These are phyloP conservation scores for Tetrapisispora pingtungensis DNA, from an alignment of 805 yeast genomes.

Conservation along the genomic window DNA sequence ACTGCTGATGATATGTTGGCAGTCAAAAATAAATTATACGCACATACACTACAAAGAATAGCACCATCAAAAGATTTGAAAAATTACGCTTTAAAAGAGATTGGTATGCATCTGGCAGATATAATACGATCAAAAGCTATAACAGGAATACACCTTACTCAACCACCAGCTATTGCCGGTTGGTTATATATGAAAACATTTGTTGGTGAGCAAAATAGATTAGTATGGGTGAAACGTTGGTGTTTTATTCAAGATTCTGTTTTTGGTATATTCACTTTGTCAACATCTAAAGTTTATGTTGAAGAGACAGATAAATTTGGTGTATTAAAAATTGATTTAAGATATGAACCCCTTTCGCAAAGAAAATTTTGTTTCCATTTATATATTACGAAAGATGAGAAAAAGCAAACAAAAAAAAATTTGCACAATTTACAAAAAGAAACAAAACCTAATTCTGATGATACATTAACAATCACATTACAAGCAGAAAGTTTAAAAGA, in stretches of 20 bases:
- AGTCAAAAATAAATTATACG: constrained; percentile 54
- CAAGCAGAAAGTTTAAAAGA: constrained; percentile 73
- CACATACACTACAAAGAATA: constrained; percentile 38
- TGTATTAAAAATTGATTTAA: constrained; percentile 54
- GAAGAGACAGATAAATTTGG: constrained; percentile 87
- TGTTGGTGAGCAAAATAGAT: constrained; percentile 40
- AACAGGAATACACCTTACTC: background rate
- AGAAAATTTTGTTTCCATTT: constrained; percentile 74
- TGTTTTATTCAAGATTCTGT: constrained; percentile 63
- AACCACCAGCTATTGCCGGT: constrained; percentile 55
- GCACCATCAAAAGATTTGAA: constrained; percentile 50
- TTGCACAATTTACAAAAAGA: background rate
- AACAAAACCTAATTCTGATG: background rate
- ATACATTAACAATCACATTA: constrained; percentile 33
- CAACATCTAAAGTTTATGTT: constrained; percentile 60
- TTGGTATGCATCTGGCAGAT: constrained; percentile 34
- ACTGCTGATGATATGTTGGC: constrained; percentile 32
- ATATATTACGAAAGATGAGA: constrained; percentile 19
- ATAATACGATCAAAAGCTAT: background rate
- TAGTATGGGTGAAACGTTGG: constrained; percentile 80
- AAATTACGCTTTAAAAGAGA: constrained; percentile 42
- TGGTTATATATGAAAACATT: constrained; percentile 72
- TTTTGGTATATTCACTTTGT: constrained; percentile 64
- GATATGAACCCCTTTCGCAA: constrained; percentile 54
- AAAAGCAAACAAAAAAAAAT: background rate